Conservation (phyloP, 2,329 filamentous ascomycete species). For the Ophiostoma sp. region DNA sequence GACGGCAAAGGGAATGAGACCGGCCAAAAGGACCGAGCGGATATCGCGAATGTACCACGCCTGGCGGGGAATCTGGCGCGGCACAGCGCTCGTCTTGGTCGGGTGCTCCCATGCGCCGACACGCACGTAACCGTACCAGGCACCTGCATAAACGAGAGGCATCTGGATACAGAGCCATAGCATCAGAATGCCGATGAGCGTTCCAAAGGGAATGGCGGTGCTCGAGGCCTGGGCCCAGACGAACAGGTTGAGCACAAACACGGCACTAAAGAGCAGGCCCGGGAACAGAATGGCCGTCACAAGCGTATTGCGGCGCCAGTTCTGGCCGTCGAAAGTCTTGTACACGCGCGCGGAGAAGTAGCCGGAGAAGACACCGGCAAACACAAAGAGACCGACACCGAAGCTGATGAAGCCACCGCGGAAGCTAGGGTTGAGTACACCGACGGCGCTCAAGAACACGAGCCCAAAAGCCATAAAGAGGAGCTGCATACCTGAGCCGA, state of each 20-base stretch:
- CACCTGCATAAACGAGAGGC: slow-evolving; percentile 78
- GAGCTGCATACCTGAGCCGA: slow-evolving; percentile 84
- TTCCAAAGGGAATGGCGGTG: slow-evolving; percentile 82
- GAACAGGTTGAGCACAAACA: slow-evolving; percentile 83
- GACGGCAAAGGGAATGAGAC: slow-evolving; percentile 76
- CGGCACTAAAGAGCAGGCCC: slow-evolving; percentile 69
- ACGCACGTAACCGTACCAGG: slow-evolving; percentile 71
- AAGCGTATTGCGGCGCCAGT: slow-evolving; percentile 74
- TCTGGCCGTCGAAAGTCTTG: slow-evolving; percentile 75
- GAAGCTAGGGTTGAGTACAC: slow-evolving; percentile 81
- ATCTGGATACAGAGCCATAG: slow-evolving; percentile 86
- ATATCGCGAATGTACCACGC: slow-evolving; percentile 71
- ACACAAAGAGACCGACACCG: slow-evolving; percentile 77
- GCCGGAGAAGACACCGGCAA: slow-evolving; percentile 80
- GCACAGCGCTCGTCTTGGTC: slow-evolving; percentile 69
- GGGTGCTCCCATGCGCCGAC: slow-evolving; percentile 75
- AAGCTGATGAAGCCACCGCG: slow-evolving; percentile 88
- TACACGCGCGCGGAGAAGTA: slow-evolving; percentile 85
- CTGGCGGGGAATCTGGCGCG: slow-evolving; percentile 72
- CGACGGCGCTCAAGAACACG: slow-evolving; percentile 70
- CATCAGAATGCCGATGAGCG: slow-evolving; percentile 68
- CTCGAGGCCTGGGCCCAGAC: slow-evolving; percentile 89
- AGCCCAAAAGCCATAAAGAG: slow-evolving; percentile 78
- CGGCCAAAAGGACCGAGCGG: slow-evolving; percentile 68
- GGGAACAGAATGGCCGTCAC: slow-evolving; percentile 78